Base-by-base conservation (phyloP, 495 filamentous ascomycete genomes). In the Aspergillus ellipticus region DNA sequence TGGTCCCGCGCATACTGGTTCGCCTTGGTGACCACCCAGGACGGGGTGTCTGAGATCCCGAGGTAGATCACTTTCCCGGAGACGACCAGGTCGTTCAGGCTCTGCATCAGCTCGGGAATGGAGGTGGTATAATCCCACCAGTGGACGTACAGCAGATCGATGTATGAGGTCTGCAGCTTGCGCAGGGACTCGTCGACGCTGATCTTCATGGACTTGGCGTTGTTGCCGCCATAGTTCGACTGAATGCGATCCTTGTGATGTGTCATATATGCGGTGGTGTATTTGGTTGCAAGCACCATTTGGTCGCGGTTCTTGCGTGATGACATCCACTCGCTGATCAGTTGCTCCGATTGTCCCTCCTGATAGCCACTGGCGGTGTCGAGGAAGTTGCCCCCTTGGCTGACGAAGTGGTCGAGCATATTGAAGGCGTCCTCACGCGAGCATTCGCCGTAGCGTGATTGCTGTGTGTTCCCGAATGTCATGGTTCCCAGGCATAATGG, bases 281-380 rank as follows among this genome's bases (percentile, higher is more conserved):
- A 92, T 63, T 90, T 92, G 37, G 88, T 91, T 0, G 87, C 87
- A 50, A 92, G 21, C 2, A 91, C 81, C 70, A 89, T 88, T 65
- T 90, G 88, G 28, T 86, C 87, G 26, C 82, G 85, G 17, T 79
- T 69, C 5, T 78, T 70, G 37, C 68, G 54, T 81, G 80, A 33
- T 13, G 73, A 71, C 80, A 91, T 84, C 89, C 89, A 92, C 56
- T 91, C 88, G 16, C 89, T 88, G 48, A 93, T 72, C 86, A 85
- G 87, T 52, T 90, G 72, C 55, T 82, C 85, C 53, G 68, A 70
- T 58, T 91, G 86, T 10, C 74, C 69, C 1, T 74, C 74, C 24
- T 83, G 75, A 72, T 92, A 92, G 66, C 78, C 82, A 63, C 83
- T 88, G 42, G 85, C 71, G 4, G 87, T 90, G 62, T 92, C 88